A percentile compares a stretch with the other conserved stretches of the same genome.
phyloP scores from a whole-genome alignment of 805 yeast species.

The Kodamaea nitidulidarum region DNA sequence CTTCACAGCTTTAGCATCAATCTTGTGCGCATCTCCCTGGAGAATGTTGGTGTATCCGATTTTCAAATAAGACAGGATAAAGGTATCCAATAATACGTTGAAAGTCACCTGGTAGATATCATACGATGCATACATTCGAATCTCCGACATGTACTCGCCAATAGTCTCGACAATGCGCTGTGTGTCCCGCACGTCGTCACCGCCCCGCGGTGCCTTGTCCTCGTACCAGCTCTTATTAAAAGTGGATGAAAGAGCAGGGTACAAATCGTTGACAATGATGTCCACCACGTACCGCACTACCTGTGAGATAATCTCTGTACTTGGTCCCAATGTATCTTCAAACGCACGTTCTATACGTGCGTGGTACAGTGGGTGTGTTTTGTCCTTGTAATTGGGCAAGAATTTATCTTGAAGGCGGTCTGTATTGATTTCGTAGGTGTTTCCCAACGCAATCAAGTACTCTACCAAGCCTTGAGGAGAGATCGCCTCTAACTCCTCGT shows the following conservation, averaged over 20 bases:
- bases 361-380: slow-evolving; percentile 48
- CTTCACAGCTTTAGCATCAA: slow-evolving; percentile 35
- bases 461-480: slow-evolving; percentile 70
- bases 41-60: slow-evolving; percentile 40
- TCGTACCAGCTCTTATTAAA: slow-evolving; percentile 73
- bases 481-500: slow-evolving; percentile 33
- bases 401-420: slow-evolving; percentile 63
- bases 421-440: slow-evolving; percentile 78
- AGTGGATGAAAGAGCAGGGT: slow-evolving; percentile 54
- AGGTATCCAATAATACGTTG: slow-evolving; percentile 34
- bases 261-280: slow-evolving; percentile 69
- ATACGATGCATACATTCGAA: slow-evolving; percentile 44
- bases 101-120: slow-evolving; percentile 40
- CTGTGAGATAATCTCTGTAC: slow-evolving; percentile 76
- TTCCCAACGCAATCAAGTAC: slow-evolving; percentile 76
- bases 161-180: slow-evolving; percentile 66
- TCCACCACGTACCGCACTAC: slow-evolving; percentile 65
- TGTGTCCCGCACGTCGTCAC: slow-evolving; percentile 43
- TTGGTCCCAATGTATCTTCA: slow-evolving; percentile 48
- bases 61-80: slow-evolving; percentile 34
- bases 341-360: slow-evolving; percentile 32
- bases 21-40: slow-evolving; percentile 39
- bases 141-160: slow-evolving; percentile 69
- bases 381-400: slow-evolving; percentile 55
- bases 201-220: slow-evolving; percentile 23